Conservation (phyloP, 345 rosid species). For the Dipteronia dyeriana region DNA sequence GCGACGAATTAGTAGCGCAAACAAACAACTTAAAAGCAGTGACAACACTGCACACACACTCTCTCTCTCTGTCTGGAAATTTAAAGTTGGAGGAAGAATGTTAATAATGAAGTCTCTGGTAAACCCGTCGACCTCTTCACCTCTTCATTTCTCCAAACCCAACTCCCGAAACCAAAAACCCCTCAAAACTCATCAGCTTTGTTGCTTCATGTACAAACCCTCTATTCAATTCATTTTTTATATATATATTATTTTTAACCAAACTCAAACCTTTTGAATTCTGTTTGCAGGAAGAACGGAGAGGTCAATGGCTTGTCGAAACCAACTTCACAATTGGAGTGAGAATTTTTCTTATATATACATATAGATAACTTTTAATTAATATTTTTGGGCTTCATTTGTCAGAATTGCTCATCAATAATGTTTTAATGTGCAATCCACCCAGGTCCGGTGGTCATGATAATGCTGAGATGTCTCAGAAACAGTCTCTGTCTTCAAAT, state of each 20-base stretch:
- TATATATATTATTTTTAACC: neutral
- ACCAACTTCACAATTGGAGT: conserved; percentile 35
- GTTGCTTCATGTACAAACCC: conserved; percentile 30
- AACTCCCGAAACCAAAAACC: neutral
- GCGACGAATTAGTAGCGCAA: neutral
- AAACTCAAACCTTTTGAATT: neutral
- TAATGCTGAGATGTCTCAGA: conserved; percentile 43
- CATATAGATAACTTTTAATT: neutral
- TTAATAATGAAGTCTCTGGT: conserved; percentile 33
- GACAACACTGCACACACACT: neutral
- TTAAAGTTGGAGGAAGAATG: neutral
- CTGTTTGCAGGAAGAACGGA: conserved; percentile 41
- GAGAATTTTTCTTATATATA: conserved; percentile 15
- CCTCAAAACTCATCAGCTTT: conserved; percentile 17
- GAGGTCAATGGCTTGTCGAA: conserved; percentile 34
- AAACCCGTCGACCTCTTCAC: conserved; percentile 31
- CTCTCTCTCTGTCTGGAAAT: neutral
- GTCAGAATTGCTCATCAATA: neutral
- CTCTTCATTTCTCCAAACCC: conserved; percentile 18
- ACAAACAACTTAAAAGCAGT: neutral
- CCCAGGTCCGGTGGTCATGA: conserved; percentile 45
- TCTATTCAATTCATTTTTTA: neutral
- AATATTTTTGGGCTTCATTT: neutral
- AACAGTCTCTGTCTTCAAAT: conserved; percentile 31
- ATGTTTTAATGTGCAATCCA: conserved; percentile 23